A percentile compares a stretch with the other conserved stretches of the same genome.
phyloP scores from a whole-genome alignment of 768 basidiomycete genomes.

The Pleurotus cornucopiae region DNA sequence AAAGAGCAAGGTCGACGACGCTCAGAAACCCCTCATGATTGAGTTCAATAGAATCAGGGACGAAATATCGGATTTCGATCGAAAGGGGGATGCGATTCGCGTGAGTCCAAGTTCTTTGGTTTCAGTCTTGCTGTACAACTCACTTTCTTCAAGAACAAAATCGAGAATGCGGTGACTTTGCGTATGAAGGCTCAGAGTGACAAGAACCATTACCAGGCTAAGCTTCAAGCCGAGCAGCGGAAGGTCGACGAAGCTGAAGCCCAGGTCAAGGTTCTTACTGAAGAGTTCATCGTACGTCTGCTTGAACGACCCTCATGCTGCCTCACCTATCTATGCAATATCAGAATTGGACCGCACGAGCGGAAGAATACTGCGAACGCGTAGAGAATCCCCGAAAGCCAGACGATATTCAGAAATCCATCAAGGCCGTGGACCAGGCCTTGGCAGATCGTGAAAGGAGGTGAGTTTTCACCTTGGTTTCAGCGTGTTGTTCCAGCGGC shows the following conservation, averaged over 20 bases:
- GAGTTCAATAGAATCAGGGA: slow-evolving; percentile 42
- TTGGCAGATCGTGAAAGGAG: slow-evolving; percentile 62
- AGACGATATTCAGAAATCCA: slow-evolving; percentile 51
- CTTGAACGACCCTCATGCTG: neutral
- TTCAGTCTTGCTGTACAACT: slow-evolving; percentile 2
- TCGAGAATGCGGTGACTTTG: slow-evolving; percentile 42
- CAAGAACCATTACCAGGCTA: slow-evolving; percentile 44
- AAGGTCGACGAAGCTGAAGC: slow-evolving; percentile 42
- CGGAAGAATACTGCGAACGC: slow-evolving; percentile 55
- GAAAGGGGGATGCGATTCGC: slow-evolving; percentile 31
- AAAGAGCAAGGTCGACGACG: slow-evolving; percentile 43
- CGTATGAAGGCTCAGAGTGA: slow-evolving; percentile 49
- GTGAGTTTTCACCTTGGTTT: slow-evolving; percentile 28
- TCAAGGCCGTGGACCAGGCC: slow-evolving; percentile 61
- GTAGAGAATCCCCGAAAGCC: slow-evolving; percentile 55
- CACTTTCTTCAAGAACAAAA: slow-evolving; percentile 35
- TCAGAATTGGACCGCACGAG: slow-evolving; percentile 64
- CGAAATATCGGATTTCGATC: slow-evolving; percentile 49
- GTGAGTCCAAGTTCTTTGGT: slow-evolving; percentile 29
- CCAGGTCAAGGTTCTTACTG: slow-evolving; percentile 44
- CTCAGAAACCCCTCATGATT: slow-evolving; percentile 36
- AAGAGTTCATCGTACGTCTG: slow-evolving; percentile 55
- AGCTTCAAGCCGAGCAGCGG: slow-evolving; percentile 45
- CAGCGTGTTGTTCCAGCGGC: neutral
- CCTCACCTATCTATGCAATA: neutral